phyloP scores from a whole-genome alignment of 1,284 basidiomycete species.

The Fomes fomentarius region DNA sequence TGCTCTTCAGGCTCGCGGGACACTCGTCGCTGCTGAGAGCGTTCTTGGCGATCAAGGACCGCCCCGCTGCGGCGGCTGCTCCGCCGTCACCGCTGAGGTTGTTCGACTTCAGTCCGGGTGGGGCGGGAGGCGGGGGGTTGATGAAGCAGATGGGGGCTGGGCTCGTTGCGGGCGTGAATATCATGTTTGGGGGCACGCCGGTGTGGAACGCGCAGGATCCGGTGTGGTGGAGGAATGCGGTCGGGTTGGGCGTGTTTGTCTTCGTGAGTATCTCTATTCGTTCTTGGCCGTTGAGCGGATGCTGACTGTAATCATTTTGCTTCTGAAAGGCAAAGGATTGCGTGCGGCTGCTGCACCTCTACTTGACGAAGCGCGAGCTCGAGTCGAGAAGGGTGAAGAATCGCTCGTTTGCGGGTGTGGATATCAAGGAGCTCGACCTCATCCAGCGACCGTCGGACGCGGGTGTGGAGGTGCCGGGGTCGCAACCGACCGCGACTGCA shows the following conservation, averaged over 20 bases:
- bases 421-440: conserved; percentile 65
- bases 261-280: conserved; percentile 46
- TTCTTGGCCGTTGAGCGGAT: not conserved
- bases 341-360: conserved; percentile 65
- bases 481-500: too few relatives aligned
- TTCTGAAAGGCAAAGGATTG: conserved; percentile 64
- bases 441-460: conserved; percentile 33
- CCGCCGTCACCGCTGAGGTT: conserved; percentile 12
- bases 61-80: conserved; percentile 10
- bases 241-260: conserved; percentile 71
- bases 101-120: conserved; percentile 10
- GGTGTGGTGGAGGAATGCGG: conserved; percentile 78
- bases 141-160: conserved; percentile 27
- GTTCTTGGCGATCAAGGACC: conserved; percentile 57
- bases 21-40: conserved; percentile 49
- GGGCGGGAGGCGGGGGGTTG: conserved; percentile 9
- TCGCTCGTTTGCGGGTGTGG: conserved; percentile 70
- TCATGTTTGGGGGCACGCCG: conserved; percentile 57
- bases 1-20: conserved; percentile 58
- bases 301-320: not conserved
- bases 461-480: too few relatives aligned
- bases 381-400: conserved; percentile 67
- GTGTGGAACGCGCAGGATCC: conserved; percentile 70
- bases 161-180: conserved; percentile 44
- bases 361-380: conserved; percentile 69